Evolutionary conservation across 768 basidiomycete genomes (phyloP).

Genomic region (Lactarius akahatsu): DNA sequence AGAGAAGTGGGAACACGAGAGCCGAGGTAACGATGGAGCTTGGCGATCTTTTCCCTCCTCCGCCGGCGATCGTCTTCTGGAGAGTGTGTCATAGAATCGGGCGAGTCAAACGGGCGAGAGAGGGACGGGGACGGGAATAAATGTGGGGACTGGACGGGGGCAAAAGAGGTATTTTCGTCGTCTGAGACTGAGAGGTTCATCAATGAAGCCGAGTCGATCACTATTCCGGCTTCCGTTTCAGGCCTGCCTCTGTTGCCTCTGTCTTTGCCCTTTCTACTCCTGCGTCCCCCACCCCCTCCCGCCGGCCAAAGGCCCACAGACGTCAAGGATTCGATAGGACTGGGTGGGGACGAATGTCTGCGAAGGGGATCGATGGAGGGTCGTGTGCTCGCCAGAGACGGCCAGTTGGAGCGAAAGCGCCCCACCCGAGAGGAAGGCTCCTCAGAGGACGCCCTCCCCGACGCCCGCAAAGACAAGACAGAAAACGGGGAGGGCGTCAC

Average conservation of each 20-base stretch:
- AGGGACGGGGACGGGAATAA: conserved; percentile 26
- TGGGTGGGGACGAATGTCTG: conserved; percentile 57
- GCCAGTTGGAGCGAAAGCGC: conserved; percentile 4
- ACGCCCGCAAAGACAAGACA: conserved; percentile 17
- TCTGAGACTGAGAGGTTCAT: conserved; percentile 75
- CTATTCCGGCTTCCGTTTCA: conserved; percentile 1
- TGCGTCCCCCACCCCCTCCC: conserved; percentile 17
- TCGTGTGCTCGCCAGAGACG: not conserved
- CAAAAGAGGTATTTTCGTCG: conserved; percentile 44
- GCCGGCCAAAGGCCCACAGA: conserved; percentile 5
- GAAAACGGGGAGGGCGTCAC: conserved; percentile 45
- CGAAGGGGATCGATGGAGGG: conserved; percentile 34
- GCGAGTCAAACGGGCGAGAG: conserved; percentile 47
- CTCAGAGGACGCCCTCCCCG: not conserved
- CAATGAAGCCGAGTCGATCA: conserved; percentile 43
- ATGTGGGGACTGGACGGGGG: not conserved
- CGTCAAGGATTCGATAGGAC: conserved; percentile 45
- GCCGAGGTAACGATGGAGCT: conserved; percentile 83
- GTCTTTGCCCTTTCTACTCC: not conserved
- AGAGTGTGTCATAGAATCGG: conserved; percentile 43
- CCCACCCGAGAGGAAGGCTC: conserved; percentile 7
- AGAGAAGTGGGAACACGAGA: conserved; percentile 72
- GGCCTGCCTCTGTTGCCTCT: conserved; percentile 13
- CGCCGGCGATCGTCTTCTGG: conserved; percentile 62
- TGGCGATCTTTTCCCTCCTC: conserved; percentile 75